Conservation (phyloP, 192 early-diverging fungal genomes). For the Gryganskiella cystojenkinii region DNA sequence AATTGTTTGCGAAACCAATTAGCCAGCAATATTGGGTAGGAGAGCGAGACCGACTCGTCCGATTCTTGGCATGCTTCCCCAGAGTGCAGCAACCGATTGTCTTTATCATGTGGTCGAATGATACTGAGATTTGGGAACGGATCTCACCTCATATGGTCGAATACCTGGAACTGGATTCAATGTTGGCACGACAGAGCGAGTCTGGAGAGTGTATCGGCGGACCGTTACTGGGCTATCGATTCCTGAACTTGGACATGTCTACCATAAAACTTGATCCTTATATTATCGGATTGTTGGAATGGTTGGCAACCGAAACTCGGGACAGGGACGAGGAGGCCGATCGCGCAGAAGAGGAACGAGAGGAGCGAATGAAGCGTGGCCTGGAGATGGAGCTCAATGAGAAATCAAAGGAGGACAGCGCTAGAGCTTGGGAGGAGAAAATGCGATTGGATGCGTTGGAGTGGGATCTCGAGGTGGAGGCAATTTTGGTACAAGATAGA, state of each 20-base stretch:
- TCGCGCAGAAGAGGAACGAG: too few relatives aligned
- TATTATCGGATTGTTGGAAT: slow-evolving; percentile 34
- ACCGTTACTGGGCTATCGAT: slow-evolving; percentile 19
- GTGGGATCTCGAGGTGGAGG: too few relatives aligned
- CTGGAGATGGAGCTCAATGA: too few relatives aligned
- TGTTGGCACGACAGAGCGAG: slow-evolving; percentile 2
- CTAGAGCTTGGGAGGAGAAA: too few relatives aligned
- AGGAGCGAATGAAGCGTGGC: too few relatives aligned
- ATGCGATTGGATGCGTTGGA: too few relatives aligned
- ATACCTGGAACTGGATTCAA: slow-evolving; percentile 26
- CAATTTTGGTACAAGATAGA: too few relatives aligned
- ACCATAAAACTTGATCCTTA: slow-evolving; percentile 39
- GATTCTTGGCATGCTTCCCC: slow-evolving; percentile 37
- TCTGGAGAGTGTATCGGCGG: neutral
- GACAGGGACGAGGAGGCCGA: slow-evolving; percentile 4
- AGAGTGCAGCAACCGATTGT: slow-evolving; percentile 46
- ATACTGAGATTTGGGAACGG: slow-evolving; percentile 33
- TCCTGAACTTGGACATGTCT: slow-evolving; percentile 37
- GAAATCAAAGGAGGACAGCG: too few relatives aligned
- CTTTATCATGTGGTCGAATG: slow-evolving; percentile 31
- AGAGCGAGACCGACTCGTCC: slow-evolving; percentile 27
- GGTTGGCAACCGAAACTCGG: slow-evolving; percentile 38
- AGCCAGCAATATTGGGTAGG: slow-evolving; percentile 26
- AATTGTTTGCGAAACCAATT: neutral
- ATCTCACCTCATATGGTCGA: slow-evolving; percentile 28